phyloP scores from a whole-genome alignment of 2,329 filamentous ascomycete genomes.

The Tolypocladium inflatum region DNA sequence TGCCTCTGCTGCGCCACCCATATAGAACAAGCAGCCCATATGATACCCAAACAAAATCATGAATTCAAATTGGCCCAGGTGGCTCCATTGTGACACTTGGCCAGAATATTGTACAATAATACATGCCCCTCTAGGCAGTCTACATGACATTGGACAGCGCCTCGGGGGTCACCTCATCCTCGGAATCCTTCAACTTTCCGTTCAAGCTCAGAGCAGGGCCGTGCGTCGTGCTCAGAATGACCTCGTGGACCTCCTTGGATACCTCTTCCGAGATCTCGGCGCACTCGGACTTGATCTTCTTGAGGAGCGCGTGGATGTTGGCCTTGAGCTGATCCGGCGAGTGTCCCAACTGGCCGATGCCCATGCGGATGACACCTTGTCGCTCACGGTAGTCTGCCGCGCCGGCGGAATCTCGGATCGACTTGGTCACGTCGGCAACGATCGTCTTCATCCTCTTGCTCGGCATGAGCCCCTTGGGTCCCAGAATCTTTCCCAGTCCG shows the following conservation, averaged over 20 bases:
- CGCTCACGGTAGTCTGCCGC: slow-evolving; percentile 82
- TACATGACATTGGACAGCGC: slow-evolving; percentile 47
- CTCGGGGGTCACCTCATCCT: slow-evolving; percentile 44
- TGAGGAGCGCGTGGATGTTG: slow-evolving; percentile 74
- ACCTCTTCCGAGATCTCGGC: slow-evolving; percentile 51
- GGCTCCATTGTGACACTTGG: slow-evolving; percentile 4
- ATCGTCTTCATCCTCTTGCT: slow-evolving; percentile 82
- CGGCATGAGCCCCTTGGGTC: slow-evolving; percentile 89
- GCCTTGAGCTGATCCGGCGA: slow-evolving; percentile 76
- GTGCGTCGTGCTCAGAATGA: slow-evolving; percentile 79
- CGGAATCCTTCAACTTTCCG: slow-evolving; percentile 60
- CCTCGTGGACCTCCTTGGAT: slow-evolving; percentile 40
- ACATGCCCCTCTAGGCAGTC: slow-evolving; percentile 13
- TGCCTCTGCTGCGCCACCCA: background rate
- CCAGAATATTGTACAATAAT: slow-evolving; percentile 30
- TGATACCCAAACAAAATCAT: slow-evolving; percentile 18
- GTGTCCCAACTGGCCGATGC: slow-evolving; percentile 85
- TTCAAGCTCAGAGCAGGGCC: slow-evolving; percentile 80
- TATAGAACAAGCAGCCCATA: background rate
- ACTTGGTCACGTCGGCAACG: slow-evolving; percentile 65
- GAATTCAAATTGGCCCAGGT: background rate
- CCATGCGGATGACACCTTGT: slow-evolving; percentile 73
- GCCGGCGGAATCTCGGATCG: slow-evolving; percentile 74
- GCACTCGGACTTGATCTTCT: slow-evolving; percentile 70
- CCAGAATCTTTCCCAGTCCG: slow-evolving; percentile 68